Conservation (phyloP, 345 rosid species). For the Aegle marmelos region DNA sequence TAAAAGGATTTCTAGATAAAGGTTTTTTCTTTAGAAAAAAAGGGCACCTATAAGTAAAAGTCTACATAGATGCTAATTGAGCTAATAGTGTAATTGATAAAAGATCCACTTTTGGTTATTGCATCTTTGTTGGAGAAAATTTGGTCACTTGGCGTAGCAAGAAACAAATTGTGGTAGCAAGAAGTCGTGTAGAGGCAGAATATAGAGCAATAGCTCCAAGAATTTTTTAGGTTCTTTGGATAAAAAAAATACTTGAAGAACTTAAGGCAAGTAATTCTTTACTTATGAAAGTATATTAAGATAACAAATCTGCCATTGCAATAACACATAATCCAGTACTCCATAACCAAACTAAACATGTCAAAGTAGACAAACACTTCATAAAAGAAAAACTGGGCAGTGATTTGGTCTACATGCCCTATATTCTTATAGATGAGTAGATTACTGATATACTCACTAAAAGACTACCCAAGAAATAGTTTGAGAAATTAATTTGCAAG, state of each 20-base stretch:
- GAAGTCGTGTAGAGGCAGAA: neutral
- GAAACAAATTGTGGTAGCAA: neutral
- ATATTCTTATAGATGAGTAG: rapidly evolving
- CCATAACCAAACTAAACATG: neutral
- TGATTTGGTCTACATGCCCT: neutral
- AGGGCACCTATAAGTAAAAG: too few relatives aligned
- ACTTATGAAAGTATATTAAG: neutral
- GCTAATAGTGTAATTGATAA: too few relatives aligned
- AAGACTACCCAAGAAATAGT: neutral
- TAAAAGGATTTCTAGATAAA: too few relatives aligned
- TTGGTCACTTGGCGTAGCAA: neutral
- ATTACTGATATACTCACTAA: neutral
- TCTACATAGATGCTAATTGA: too few relatives aligned
- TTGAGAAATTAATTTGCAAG: neutral
- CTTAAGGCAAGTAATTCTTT: neutral
- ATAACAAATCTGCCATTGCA: neutral
- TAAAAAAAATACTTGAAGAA: neutral
- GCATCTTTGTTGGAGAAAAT: neutral
- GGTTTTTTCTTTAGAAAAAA: too few relatives aligned
- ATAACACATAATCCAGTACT: neutral
- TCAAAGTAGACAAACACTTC: neutral
- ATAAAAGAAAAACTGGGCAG: neutral
- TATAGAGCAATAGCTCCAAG: neutral
- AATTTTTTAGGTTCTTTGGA: neutral
- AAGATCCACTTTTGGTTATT: too few relatives aligned